phyloP scores from a whole-genome alignment of 2,329 filamentous ascomycete species.

The Talaromyces verruculosus region DNA sequence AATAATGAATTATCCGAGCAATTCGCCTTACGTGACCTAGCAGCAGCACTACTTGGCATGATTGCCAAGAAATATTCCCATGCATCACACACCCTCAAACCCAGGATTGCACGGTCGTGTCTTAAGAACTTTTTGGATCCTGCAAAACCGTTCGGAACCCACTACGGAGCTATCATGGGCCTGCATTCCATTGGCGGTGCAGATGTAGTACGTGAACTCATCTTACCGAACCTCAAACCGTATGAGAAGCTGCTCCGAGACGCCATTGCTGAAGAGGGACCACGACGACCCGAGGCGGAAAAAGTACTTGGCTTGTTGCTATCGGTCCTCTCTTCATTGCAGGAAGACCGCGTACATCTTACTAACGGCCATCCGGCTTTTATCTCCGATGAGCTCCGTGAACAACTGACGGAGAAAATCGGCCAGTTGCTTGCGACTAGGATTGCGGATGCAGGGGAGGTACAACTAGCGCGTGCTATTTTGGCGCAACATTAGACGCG shows the following conservation, averaged over 20 bases:
- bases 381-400: conserved; percentile 40
- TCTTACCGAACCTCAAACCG: conserved; percentile 65
- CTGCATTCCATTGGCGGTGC: conserved; percentile 72
- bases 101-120: conserved; percentile 87
- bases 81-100: conserved; percentile 77
- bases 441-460: conserved; percentile 44
- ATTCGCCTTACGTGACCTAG: conserved; percentile 79
- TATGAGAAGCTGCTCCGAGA: conserved; percentile 64
- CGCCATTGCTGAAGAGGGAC: conserved; percentile 50
- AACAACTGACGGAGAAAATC: conserved; percentile 41
- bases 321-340: conserved; percentile 55
- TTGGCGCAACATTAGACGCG: conserved; percentile 27
- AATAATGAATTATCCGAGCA: conserved; percentile 56
- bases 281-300: conserved; percentile 59
- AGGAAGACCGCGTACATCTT: conserved; percentile 44
- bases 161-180: conserved; percentile 85
- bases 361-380: conserved; percentile 43
- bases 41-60: conserved; percentile 75
- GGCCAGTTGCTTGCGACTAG: conserved; percentile 44
- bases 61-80: conserved; percentile 79
- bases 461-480: conserved; percentile 42
- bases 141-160: conserved; percentile 74
- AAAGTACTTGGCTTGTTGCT: conserved; percentile 60
- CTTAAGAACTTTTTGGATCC: conserved; percentile 90
- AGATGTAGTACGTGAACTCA: conserved; percentile 62